Evolutionary conservation across 306 rosid genomes (phyloP), one percentile per base, ranked within the genome.

Genomic region (Castanospermum australe): DNA sequence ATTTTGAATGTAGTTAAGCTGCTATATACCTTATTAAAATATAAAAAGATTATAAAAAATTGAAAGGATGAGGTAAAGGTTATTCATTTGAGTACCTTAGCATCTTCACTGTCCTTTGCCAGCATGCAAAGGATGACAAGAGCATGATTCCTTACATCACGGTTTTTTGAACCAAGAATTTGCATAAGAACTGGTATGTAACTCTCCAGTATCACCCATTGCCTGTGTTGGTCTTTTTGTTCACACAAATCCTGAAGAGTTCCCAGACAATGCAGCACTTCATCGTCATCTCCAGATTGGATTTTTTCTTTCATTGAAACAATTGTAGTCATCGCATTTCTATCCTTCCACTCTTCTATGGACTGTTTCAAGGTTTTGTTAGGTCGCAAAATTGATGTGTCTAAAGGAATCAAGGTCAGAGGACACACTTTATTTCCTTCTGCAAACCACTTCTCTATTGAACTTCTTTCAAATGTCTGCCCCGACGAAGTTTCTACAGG

Each of bases 401-500:
- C 91, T 74, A 93, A 76, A 21, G 93, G 67, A 55, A 78, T 85
- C 89, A 80, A 59, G 41, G 98, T 93, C 71, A 93, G 65, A 28
- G 97, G 98, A 75, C 98, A 93, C 77, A 24, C 54, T 7, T 24
- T 67, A 74, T 90, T 90, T 25, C 98, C 97, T 21, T 90, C 98
- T 55, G 73, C 76, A 71, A 93, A 85, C 98, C 97, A 93, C 68
- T 88, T 90, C 47, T 90, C 90, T 44, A 90, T 91, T 6, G 97
- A 91, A 72, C 65, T 87, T 83, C 86, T 93, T 87, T 93, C 98
- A 87, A 93, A 93, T 68, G 97, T 93, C 80, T 93, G 98, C 45
- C 93, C 98, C n/a, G 98, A 91, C 42, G 97, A 91, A 87, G 97
- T 91, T 86, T 93, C 98, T 22, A 93, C 98, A 63, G 98, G 97